Evolutionary conservation across 352 stramenopile genomes (phyloP), one percentile per base, ranked within the genome.

Genomic region (Globisporangium radiosum): DNA sequence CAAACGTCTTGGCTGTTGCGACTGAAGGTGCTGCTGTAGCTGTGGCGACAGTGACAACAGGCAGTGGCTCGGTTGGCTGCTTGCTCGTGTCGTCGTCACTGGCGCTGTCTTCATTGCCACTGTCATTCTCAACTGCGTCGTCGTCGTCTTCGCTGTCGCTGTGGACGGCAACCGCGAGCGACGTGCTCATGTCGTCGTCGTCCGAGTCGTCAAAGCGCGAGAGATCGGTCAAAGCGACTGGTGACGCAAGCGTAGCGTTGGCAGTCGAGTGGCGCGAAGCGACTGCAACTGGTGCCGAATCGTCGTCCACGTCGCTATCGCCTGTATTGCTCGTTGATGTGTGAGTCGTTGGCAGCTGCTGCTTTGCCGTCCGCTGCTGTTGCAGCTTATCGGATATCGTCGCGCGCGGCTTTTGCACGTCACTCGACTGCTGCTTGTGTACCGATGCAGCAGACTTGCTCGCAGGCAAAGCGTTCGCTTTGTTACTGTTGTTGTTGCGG

Each of bases 1-100:
- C 84, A 64, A 90, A 89, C 37, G 61, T 57, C 47, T 70, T 73
- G n/a, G 5, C 10, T 9, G 45, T 42, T 7, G 49, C 15, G 25
- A 33, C 25, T 38, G 50, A 36, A 37, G 49, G 33, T 4, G 36
- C 52, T 10, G 19, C 52, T 3, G n/a, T 39, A 8, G 45, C n/a
- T 10, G 45, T 44, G 2, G 43, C 17, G 9, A 40, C 15, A 52
- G 42, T 15, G 13, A 14, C 40, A 38, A 17, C 10, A 43, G 7
- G 37, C n/a, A 43, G 15, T 25, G n/a, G 7, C 44, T 39, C 40
- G n/a, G 33, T 45, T 5, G 37, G 13, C 37, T 19, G 38, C 19
- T 36, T 9, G 42, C n/a, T 44, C 14, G 8, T 33, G 19, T 58
- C 54, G 15, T 38, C 43, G 15, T 74, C 64, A 40, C 44, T 66